Conservation (phyloP, 768 basidiomycete species). For the Russula lepida region DNA sequence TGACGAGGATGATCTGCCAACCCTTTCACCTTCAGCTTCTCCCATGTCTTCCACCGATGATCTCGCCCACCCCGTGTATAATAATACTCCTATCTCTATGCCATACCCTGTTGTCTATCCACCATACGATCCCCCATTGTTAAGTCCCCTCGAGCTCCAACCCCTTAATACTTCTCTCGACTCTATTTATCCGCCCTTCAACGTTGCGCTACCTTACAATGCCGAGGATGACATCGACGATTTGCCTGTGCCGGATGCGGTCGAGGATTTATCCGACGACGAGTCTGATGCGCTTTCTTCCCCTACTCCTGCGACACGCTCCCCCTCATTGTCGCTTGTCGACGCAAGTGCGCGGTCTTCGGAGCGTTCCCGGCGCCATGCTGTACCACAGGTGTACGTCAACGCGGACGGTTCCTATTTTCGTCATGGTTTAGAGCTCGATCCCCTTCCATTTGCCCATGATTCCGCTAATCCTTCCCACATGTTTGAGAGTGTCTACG, state of each 20-base stretch:
- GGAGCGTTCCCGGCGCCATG: conserved; percentile 34
- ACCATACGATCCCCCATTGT: conserved; percentile 48
- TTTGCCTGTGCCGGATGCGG: conserved; percentile 65
- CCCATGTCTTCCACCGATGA: conserved; percentile 77
- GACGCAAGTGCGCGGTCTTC: conserved; percentile 26
- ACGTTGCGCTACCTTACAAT: conserved; percentile 57
- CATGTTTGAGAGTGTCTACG: conserved; percentile 32
- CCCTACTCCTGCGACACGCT: conserved; percentile 43
- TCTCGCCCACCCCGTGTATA: conserved; percentile 46
- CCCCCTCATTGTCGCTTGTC: conserved; percentile 45
- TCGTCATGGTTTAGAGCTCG: conserved; percentile 52
- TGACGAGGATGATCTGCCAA: conserved; percentile 52
- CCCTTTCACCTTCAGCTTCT: conserved; percentile 55
- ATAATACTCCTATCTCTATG: conserved; percentile 39
- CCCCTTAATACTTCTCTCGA: conserved; percentile 36
- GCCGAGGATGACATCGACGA: conserved; percentile 58
- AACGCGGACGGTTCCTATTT: conserved; percentile 52
- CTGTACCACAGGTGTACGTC: conserved; percentile 51
- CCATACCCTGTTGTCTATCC: conserved; percentile 63
- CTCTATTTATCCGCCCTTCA: conserved; percentile 28
- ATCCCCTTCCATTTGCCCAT: conserved; percentile 62
- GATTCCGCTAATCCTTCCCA: conserved; percentile 36
- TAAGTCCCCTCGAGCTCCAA: conserved; percentile 40
- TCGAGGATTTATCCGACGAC: conserved; percentile 81
- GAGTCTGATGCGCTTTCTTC: conserved; percentile 67